phyloP scores from a whole-genome alignment of 2,329 filamentous ascomycete species.

The Diaporthe sp. region DNA sequence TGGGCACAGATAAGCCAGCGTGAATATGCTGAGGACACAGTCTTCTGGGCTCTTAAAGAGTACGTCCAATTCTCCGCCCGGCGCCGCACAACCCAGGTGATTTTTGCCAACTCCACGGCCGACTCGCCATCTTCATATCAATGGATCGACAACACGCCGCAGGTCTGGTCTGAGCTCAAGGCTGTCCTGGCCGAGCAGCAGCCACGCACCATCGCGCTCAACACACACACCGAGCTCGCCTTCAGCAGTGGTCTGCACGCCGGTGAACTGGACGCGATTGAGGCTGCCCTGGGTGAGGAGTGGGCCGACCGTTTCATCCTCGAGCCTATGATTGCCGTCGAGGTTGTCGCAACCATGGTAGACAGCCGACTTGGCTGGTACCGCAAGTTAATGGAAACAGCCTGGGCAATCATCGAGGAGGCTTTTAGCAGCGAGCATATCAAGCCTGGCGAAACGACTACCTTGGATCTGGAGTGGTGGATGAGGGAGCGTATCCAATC shows the following conservation, averaged over 20 bases:
- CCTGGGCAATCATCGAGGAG: conserved; percentile 64
- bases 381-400: conserved; percentile 61
- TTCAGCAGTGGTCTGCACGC: conserved; percentile 64
- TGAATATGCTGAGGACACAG: conserved; percentile 66
- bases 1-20: conserved; percentile 61
- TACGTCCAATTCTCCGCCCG: conserved; percentile 62
- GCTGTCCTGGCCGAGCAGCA: conserved; percentile 54
- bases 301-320: conserved; percentile 58
- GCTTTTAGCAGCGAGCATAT: conserved; percentile 61
- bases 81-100: conserved; percentile 64
- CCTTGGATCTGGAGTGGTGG: conserved; percentile 65
- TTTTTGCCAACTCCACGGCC: conserved; percentile 56
- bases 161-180: conserved; percentile 57
- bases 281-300: conserved; percentile 52
- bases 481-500: conserved; percentile 63
- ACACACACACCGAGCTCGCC: conserved; percentile 60
- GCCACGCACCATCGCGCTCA: conserved; percentile 57
- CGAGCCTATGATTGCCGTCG: conserved; percentile 61
- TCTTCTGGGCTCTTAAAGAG: conserved; percentile 65
- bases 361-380: conserved; percentile 58
- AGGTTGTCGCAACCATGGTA: conserved; percentile 62
- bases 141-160: conserved; percentile 63
- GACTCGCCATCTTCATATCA: conserved; percentile 50
- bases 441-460: conserved; percentile 58
- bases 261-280: conserved; percentile 58